Evolutionary conservation across 306 rosid genomes (phyloP).

Genomic region (Begonia fuchsioides): DNA sequence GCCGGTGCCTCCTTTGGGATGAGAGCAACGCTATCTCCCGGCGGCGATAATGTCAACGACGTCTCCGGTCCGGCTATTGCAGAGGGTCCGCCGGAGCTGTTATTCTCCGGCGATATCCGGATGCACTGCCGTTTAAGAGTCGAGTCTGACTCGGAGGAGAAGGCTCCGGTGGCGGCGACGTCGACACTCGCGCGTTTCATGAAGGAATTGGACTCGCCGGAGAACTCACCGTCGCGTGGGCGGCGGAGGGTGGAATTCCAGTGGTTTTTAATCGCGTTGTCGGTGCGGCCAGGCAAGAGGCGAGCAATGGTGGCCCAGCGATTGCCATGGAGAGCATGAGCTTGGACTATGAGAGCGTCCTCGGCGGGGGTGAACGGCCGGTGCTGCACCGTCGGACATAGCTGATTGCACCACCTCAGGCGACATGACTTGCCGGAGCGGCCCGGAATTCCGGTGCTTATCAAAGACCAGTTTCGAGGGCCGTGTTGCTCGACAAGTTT

Average conservation of each 20-base stretch:
- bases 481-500: constrained; percentile 53
- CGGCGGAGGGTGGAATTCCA: constrained; percentile 92
- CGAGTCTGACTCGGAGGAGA: constrained; percentile 13
- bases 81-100: constrained; percentile 5
- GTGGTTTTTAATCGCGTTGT: constrained; percentile 85
- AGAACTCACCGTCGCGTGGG: constrained; percentile 9
- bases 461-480: constrained; percentile 63
- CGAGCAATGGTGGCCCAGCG: constrained; percentile 95
- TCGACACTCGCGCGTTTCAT: too few species aligned
- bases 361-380: constrained; percentile 58
- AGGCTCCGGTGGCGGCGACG: too few species aligned
- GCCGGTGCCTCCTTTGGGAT: constrained; percentile 10
- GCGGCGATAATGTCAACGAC: constrained; percentile 39
- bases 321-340: constrained; percentile 67
- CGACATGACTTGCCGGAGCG: constrained; percentile 87
- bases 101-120: constrained; percentile 11
- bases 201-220: too few species aligned
- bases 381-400: constrained; percentile 81
- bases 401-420: constrained; percentile 86
- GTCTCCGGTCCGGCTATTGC: constrained; percentile 19
- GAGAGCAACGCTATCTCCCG: constrained; percentile 9
- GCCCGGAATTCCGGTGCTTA: constrained; percentile 59
- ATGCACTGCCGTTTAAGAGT: constrained; percentile 24
- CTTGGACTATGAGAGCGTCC: constrained; percentile 36
- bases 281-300: constrained; percentile 74